A percentile compares a stretch with the other conserved stretches of the same genome.
These are phyloP conservation scores for Penicillium angulare DNA, from an alignment of 495 filamentous ascomycete genomes.

Conservation along the genomic window DNA sequence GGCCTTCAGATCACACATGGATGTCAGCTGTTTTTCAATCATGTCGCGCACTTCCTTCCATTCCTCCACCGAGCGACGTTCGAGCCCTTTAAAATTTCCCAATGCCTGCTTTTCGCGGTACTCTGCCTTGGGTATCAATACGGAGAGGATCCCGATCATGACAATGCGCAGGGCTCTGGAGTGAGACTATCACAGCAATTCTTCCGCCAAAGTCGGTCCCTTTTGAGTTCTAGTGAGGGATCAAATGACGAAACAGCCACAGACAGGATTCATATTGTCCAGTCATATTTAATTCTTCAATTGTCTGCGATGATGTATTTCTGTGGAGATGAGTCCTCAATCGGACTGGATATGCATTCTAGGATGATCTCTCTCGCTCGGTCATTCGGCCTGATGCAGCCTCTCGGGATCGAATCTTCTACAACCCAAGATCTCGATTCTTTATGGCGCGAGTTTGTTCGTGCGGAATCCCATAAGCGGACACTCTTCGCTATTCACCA, in stretches of 20 bases:
- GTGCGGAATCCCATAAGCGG: conserved; percentile 35
- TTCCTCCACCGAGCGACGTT: conserved; percentile 36
- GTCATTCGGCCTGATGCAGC: conserved; percentile 25
- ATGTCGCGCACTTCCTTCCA: conserved; percentile 31
- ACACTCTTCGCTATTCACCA: conserved; percentile 38
- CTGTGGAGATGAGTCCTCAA: conserved; percentile 26
- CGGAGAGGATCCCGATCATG: conserved; percentile 35
- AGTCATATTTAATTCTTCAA: conserved; percentile 33
- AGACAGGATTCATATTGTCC: conserved; percentile 15
- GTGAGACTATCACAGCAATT: conserved; percentile 23
- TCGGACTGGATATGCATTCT: conserved; percentile 33
- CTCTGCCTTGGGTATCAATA: conserved; percentile 37
- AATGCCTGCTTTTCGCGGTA: conserved; percentile 27
- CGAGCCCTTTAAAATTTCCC: conserved; percentile 17
- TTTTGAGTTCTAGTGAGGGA: conserved; percentile 19
- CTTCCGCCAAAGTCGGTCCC: conserved; percentile 30
- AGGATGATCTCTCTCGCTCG: conserved; percentile 33
- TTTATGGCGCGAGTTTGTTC: conserved; percentile 31
- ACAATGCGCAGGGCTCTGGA: conserved; percentile 25
- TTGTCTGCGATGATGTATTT: conserved; percentile 40
- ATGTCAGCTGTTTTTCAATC: conserved; percentile 30
- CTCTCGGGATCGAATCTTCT: conserved; percentile 14
- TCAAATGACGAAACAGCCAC: too few relatives aligned
- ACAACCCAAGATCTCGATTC: conserved; percentile 22
- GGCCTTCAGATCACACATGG: conserved; percentile 26